Percentiles rank a stretch among this genome's conserved stretches.
Evolutionary conservation across 441 rosid genomes (phyloP).

Genomic region (Erysimum cheiri): DNA sequence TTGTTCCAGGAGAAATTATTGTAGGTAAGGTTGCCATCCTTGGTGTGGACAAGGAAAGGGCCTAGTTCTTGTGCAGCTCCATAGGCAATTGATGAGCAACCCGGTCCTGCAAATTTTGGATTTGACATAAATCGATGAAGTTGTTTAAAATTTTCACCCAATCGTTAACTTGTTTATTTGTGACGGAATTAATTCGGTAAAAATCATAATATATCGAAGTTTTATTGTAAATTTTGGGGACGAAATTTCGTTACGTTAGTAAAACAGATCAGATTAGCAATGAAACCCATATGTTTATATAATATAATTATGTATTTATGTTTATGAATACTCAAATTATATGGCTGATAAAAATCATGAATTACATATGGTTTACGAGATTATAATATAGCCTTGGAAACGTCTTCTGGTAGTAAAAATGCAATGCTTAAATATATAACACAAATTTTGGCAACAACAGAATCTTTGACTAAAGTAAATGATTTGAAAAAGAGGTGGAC

Average conservation of each 20-base stretch:
- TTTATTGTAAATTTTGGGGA: neutral
- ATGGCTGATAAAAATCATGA: too few relatives aligned
- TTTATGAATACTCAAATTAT: too few relatives aligned
- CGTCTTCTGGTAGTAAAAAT: too few relatives aligned
- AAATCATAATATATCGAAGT: neutral
- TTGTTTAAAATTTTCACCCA: neutral
- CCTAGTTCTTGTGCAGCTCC: constrained; percentile 76
- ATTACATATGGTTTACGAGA: too few relatives aligned
- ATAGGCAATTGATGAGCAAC: constrained; percentile 64
- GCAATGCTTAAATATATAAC: neutral
- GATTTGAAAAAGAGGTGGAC: neutral
- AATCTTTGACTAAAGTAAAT: neutral
- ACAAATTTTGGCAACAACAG: neutral
- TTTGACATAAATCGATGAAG: neutral
- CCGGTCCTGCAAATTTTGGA: constrained; percentile 52
- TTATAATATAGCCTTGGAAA: too few relatives aligned
- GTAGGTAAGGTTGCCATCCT: constrained; percentile 43
- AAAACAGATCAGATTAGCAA: neutral
- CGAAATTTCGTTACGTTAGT: neutral
- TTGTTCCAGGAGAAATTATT: constrained; percentile 64
- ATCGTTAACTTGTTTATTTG: neutral
- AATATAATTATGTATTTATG: too few relatives aligned
- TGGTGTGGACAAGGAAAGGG: constrained; percentile 54
- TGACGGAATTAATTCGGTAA: neutral
- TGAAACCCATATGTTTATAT: too few relatives aligned